These are phyloP conservation scores for Acacia concinna DNA, from an alignment of 331 rosid genomes.

Conservation along the genomic window DNA sequence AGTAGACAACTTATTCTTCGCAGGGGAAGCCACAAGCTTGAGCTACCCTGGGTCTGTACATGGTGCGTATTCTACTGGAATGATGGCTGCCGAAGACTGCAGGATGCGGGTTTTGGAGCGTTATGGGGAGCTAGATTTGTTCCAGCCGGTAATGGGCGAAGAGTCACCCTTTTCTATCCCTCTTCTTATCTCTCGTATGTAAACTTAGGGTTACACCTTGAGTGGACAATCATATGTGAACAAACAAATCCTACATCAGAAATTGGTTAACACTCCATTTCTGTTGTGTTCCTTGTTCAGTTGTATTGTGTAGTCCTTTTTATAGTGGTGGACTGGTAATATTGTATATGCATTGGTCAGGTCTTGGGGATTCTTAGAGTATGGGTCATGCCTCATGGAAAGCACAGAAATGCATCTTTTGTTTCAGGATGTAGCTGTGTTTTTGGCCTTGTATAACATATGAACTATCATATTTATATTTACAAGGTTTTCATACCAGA, in stretches of 20 bases:
- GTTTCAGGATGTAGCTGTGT: not conserved
- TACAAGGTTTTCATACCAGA: not conserved
- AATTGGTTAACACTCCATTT: not conserved
- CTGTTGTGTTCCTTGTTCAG: not conserved
- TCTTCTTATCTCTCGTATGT: conserved; percentile 81
- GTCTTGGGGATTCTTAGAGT: conserved; percentile 18
- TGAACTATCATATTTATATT: not conserved
- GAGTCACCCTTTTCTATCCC: conserved; percentile 61
- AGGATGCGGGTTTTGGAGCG: conserved; percentile 95
- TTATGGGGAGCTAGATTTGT: conserved; percentile 84
- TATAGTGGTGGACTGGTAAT: not conserved
- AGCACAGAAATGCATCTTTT: not conserved
- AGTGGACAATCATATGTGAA: not conserved
- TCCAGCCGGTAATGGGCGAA: conserved; percentile 79
- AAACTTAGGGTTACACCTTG: conserved; percentile 26
- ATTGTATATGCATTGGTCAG: not conserved
- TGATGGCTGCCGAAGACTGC: conserved; percentile 98
- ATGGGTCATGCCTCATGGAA: conserved; percentile 12
- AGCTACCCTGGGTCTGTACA: conserved; percentile 86
- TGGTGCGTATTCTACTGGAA: conserved; percentile 87
- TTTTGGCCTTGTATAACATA: not conserved
- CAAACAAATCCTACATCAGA: not conserved
- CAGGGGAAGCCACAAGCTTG: conserved; percentile 95
- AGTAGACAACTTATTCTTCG: conserved; percentile 90
- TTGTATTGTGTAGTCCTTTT: not conserved